Evolutionary conservation across 2,329 filamentous ascomycete species (phyloP), one percentile per base, ranked within the genome.

Genomic region (Teratosphaeria gauchensis): DNA sequence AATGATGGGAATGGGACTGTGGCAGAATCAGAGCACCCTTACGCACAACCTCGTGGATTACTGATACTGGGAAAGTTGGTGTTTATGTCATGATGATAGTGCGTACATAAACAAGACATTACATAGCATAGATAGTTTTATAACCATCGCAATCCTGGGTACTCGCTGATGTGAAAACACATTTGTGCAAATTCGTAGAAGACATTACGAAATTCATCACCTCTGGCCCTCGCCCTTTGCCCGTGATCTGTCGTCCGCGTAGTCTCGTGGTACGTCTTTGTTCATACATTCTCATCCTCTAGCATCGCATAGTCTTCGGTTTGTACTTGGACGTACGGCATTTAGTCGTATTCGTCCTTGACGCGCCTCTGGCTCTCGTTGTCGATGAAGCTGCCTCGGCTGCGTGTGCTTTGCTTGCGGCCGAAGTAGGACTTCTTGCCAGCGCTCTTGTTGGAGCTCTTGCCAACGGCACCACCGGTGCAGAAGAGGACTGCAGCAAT

Each of bases 401-500:
- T 71, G 56, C 71, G 69, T 21, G 75, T 76, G 66, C 77, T 80
- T 56, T 76, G 75, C 66, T 77, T 77, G 61, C 82, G 80, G 57
- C 80, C 76, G 60, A 77, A 79, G 63, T 74, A 75, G 53, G 75
- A 63, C 70, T 63, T 75, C 71, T 69, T 48, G 73, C 71, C 63
- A 68, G 61, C 56, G 28, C 64, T 64, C 33, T 63, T 59, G 57
- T 63, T 65, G 31, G 72, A 70, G 63, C 78, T 78, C 60, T 78
- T 76, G 56, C 78, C 75, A 46, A 82, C 76, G 31, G 72, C 70
- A 48, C 83, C 81, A 56, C 84, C 84, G 33, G 85, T 57, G 72
- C 82, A 87, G 76, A 91, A 89, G 59, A 90, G 75, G 32, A 89
- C 64, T 3, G 81, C 82, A 16, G 87, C 81, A 63, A 92, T 72